Base-by-base conservation (phyloP, 2,329 filamentous ascomycete genomes). In the Westerdykella sp. region DNA sequence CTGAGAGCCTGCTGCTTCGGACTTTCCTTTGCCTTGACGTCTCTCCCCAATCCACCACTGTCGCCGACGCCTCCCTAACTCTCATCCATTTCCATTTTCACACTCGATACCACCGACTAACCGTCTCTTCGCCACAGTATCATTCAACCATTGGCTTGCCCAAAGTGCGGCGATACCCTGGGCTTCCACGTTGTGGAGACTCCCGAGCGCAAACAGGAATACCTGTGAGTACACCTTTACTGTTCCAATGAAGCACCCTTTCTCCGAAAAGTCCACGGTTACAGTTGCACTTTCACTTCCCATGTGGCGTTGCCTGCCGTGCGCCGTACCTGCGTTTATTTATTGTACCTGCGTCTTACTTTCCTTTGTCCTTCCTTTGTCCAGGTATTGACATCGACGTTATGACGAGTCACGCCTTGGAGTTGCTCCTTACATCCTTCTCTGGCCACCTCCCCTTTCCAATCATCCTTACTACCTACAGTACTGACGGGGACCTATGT, bases 101-200 rank as follows among this genome's bases (percentile, higher is more conserved):
- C 48, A 41, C 43, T 23, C 25, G 9, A 12, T 10, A 2, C 11
- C 9, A 28, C 2, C 4, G 11, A 7, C 25, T 28, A 28, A 28
- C 25, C 25, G 4, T 28, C 25, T 28, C 25, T 31, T 41, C 42
- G 37, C 35, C 48, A 45, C 56, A 69, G 63, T 50, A 47, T 49
- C 39, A 62, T 67, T 47, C 59, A 61, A 48, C 62, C 60, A 43
- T 53, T 66, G 31, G 55, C 48, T 41, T 65, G 64, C 46, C 51
- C 55, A 35, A 40, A 43, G 46, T 66, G 62, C 53, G 40, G 35
- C 44, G 55, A 62, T n/a, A 53, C 42, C 11, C 56, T 66, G 37
- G 65, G 58, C 41, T 60, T 67, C 34, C 48, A 45, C 13, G 60
- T 63, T 37, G 49, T 63, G 28, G 48, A 57, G 35, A 54, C 58